phyloP scores from a whole-genome alignment of 1,284 basidiomycete species.

The Ganoderma lingzhi region DNA sequence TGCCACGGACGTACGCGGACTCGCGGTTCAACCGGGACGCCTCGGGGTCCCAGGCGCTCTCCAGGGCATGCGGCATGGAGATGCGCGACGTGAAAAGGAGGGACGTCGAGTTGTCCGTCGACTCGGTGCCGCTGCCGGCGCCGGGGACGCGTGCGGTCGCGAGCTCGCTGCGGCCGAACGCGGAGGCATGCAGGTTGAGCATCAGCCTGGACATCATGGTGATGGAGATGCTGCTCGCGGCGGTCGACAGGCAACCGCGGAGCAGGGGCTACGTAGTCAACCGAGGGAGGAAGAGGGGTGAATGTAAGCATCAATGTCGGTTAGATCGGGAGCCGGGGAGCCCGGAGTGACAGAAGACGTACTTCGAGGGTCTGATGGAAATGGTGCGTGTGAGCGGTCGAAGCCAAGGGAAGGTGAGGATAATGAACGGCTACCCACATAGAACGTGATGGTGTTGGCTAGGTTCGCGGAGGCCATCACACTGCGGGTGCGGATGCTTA shows the following conservation, averaged over 20 bases:
- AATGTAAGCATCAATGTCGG: not conserved
- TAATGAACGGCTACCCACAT: constrained; percentile 37
- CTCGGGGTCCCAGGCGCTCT: constrained; percentile 14
- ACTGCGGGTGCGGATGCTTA: constrained; percentile 28
- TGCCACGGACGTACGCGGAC: constrained; percentile 25
- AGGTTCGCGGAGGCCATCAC: constrained; percentile 45
- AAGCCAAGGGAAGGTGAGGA: not conserved
- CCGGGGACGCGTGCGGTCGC: constrained; percentile 18
- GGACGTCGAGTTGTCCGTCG: constrained; percentile 33
- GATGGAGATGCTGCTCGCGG: constrained; percentile 45
- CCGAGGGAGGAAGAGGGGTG: not conserved
- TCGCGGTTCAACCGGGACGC: constrained; percentile 16
- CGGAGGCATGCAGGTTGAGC: constrained; percentile 44
- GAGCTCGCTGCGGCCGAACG: constrained; percentile 14
- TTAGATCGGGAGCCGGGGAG: constrained; percentile 4
- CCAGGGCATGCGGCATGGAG: constrained; percentile 25
- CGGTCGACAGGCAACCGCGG: constrained; percentile 40
- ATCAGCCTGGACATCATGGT: constrained; percentile 49
- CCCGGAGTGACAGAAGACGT: constrained; percentile 18
- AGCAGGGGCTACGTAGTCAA: constrained; percentile 37
- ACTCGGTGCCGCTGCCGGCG: constrained; percentile 25
- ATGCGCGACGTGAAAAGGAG: constrained; percentile 41
- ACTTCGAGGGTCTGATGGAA: constrained; percentile 23
- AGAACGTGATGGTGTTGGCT: constrained; percentile 43
- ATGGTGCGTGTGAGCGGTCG: constrained; percentile 10